Evolutionary conservation across 164 flowering plant genomes (phyloP).

Genomic region (Annona squamosa): DNA sequence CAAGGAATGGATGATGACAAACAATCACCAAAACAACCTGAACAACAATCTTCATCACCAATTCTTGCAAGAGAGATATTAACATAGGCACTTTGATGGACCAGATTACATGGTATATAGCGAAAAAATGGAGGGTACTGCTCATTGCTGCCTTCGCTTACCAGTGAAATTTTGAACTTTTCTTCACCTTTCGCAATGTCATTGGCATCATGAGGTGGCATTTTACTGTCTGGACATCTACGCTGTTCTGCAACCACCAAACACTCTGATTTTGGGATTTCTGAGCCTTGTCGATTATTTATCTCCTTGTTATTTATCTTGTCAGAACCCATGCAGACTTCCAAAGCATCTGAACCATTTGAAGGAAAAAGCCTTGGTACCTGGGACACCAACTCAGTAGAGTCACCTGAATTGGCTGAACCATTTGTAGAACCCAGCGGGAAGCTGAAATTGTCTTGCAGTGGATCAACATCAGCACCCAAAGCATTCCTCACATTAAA

Average conservation of each 20-base stretch:
- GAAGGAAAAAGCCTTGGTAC: constrained; percentile 8
- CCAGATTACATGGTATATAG: constrained; percentile 34
- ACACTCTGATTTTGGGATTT: constrained; percentile 10
- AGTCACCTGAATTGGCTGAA: constrained; percentile 1
- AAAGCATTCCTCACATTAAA: constrained; percentile 11
- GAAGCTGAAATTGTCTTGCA: constrained; percentile 7
- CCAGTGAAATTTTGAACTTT: constrained; percentile 26
- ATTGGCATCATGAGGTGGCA: constrained; percentile 21
- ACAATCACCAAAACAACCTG: constrained; percentile 66
- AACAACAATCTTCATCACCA: constrained; percentile 74
- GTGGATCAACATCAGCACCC: constrained; percentile 4
- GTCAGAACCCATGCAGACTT: background rate
- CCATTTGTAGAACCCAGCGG: constrained; percentile 10
- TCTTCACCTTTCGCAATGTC: constrained; percentile 62
- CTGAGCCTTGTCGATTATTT: background rate
- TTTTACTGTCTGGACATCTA: constrained; percentile 12
- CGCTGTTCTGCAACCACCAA: constrained; percentile 20
- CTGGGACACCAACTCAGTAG: background rate
- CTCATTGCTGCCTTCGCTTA: constrained; percentile 29
- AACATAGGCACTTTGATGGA: constrained; percentile 32
- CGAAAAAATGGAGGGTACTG: constrained; percentile 29
- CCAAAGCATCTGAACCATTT: constrained; percentile 6
- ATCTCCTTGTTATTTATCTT: constrained; percentile 2
- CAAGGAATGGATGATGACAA: constrained; percentile 64
- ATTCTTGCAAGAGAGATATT: constrained; percentile 44